Conservation (phyloP, 164 flowering plant genomes). For the Nymphaea colorata region DNA sequence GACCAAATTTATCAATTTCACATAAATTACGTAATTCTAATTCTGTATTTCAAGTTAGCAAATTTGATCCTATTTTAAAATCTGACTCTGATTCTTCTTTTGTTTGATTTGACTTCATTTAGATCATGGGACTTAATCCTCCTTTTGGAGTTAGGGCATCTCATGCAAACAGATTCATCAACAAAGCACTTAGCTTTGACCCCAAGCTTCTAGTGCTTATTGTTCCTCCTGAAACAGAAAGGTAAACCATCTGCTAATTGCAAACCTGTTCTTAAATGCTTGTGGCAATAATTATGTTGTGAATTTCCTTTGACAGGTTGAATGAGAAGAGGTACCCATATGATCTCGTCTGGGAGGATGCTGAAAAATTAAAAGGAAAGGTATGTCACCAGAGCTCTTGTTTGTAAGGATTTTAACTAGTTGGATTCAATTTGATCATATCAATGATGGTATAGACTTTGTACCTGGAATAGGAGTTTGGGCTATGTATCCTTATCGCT, state of each 20-base stretch:
- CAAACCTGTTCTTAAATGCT: too few relatives aligned
- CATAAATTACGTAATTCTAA: background rate
- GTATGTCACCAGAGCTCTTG: constrained; percentile 15
- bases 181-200: constrained; percentile 75
- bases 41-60: too few relatives aligned
- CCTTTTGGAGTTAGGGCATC: constrained; percentile 73
- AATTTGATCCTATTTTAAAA: background rate
- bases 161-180: constrained; percentile 65
- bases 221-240: constrained; percentile 68
- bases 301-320: constrained; percentile 29
- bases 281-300: too few relatives aligned
- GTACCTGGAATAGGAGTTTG: too few relatives aligned
- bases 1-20: background rate
- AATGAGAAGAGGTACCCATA: constrained; percentile 41
- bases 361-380: constrained; percentile 43
- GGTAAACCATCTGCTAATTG: constrained; percentile 22
- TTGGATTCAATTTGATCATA: too few relatives aligned
- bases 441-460: too few relatives aligned
- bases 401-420: too few relatives aligned
- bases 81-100: background rate
- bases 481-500: too few relatives aligned
- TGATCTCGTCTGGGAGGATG: constrained; percentile 67
- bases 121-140: constrained; percentile 92
- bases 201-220: constrained; percentile 85
- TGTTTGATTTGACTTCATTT: background rate